Conservation (phyloP, 345 rosid species). For the Eucalyptus cladocalyx region DNA sequence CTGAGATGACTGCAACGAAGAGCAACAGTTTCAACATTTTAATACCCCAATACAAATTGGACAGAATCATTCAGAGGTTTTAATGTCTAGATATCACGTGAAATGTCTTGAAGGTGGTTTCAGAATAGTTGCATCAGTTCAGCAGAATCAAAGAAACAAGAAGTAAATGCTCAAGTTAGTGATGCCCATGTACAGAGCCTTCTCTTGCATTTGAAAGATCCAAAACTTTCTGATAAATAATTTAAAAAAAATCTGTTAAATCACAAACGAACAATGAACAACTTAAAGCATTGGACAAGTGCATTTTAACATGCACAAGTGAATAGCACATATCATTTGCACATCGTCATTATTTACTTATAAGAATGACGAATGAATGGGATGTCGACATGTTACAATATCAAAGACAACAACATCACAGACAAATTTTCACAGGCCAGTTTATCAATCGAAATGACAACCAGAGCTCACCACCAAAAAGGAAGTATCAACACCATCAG, state of each 20-base stretch:
- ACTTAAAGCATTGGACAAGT: neutral
- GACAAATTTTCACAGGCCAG: neutral
- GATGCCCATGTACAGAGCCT: neutral
- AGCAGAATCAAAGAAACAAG: neutral
- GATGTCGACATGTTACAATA: neutral
- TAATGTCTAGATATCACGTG: neutral
- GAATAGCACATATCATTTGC: neutral
- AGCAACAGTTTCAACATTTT: neutral
- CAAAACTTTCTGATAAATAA: neutral
- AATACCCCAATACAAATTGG: neutral
- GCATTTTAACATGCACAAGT: neutral
- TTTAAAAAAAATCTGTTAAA: neutral
- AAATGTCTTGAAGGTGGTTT: neutral
- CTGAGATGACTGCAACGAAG: neutral
- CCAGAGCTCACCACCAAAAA: conserved; percentile 36
- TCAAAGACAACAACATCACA: neutral
- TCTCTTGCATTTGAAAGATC: neutral
- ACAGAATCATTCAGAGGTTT: neutral
- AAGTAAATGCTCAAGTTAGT: neutral
- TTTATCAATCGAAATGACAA: neutral
- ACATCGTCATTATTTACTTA: neutral
- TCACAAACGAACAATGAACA: neutral
- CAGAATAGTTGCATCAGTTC: neutral
- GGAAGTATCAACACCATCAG: conserved; percentile 57
- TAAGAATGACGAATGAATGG: neutral